Conservation (phyloP, 192 early-diverging fungal genomes). For the Backusella circina region DNA sequence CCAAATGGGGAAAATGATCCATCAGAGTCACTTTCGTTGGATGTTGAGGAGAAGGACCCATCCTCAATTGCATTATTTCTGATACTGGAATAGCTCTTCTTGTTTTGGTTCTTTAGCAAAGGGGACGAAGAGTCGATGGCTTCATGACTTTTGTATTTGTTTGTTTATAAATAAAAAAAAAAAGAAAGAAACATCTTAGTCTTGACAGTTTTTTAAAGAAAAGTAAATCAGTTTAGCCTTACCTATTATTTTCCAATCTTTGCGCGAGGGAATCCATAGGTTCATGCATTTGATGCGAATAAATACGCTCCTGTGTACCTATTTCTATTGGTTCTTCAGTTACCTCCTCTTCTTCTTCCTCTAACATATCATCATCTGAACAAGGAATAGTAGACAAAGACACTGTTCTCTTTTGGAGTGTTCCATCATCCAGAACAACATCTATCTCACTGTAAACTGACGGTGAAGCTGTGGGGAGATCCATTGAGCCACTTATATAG, state of each 20-base stretch:
- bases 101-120: not conserved
- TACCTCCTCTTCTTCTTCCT: not conserved
- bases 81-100: not conserved
- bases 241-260: not conserved
- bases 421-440: conserved; percentile 40
- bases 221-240: not conserved
- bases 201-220: not conserved
- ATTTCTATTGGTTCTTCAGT: not conserved
- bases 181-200: not conserved
- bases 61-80: not conserved
- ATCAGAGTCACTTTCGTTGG: conserved; percentile 11
- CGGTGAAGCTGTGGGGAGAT: not conserved
- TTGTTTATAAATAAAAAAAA: not conserved
- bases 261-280: not conserved
- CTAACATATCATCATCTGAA: not conserved
- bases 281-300: not conserved
- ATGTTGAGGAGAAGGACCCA: conserved; percentile 4
- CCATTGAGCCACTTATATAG: not conserved
- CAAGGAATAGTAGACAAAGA: conserved; percentile 33
- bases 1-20: conserved; percentile 9
- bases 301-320: not conserved
- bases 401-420: conserved; percentile 28
- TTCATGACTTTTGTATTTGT: not conserved
- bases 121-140: not conserved
- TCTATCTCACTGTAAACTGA: conserved; percentile 21